Evolutionary conservation across 208 protist genomes (phyloP).

Genomic region (Wallacemonas rigidus): DNA sequence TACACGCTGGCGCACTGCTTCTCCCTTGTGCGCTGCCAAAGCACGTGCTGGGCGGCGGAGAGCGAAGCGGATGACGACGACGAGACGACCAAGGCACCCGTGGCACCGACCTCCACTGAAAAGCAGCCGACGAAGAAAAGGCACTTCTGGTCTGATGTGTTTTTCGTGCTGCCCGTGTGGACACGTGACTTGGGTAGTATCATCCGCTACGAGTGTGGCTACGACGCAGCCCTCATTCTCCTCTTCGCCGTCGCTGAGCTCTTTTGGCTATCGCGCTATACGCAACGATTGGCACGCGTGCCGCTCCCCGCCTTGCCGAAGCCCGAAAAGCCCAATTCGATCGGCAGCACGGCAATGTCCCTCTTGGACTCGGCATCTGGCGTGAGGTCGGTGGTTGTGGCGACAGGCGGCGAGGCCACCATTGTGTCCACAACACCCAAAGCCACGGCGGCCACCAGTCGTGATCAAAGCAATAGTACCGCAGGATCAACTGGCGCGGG

Average conservation of each 20-base stretch:
- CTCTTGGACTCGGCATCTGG: too few relatives aligned
- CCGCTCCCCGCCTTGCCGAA: background rate
- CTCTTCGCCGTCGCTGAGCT: conserved; percentile 45
- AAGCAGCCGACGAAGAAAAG: background rate
- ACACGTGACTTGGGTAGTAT: conserved; percentile 28
- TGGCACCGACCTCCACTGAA: background rate
- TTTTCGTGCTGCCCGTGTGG: background rate
- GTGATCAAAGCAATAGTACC: too few relatives aligned
- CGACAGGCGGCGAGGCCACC: background rate
- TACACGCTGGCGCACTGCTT: conserved; percentile 2
- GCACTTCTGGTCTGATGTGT: background rate
- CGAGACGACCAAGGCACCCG: background rate
- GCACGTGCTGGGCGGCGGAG: background rate
- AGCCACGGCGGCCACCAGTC: background rate
- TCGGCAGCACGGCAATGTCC: too few relatives aligned
- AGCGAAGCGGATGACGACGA: conserved; percentile 1
- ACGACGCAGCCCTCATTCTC: conserved; percentile 50
- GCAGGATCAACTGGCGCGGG: background rate
- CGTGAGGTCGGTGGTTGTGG: background rate
- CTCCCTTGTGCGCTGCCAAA: background rate
- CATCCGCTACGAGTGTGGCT: conserved; percentile 51
- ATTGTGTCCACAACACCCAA: background rate
- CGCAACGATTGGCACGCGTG: conserved; percentile 18
- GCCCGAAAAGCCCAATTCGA: background rate
- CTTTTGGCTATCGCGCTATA: conserved; percentile 49